A percentile compares a stretch with the other conserved stretches of the same genome.
Conservation (phyloP, 257 asterid genomes). For the Voacanga thouarsii region DNA sequence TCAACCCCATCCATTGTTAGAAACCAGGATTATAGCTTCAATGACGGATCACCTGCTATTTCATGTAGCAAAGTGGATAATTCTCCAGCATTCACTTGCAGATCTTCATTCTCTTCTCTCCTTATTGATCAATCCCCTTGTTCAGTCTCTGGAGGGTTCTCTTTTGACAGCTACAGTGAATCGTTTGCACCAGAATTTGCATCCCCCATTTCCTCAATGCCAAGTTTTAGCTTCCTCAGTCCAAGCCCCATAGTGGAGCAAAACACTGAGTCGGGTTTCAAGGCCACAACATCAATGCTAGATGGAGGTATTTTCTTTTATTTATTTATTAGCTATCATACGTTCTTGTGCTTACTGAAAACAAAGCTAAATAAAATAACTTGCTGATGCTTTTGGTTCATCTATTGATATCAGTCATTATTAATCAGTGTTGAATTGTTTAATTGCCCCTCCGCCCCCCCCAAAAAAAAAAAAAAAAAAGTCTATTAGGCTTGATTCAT, state of each 20-base stretch:
- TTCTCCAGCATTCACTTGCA: conserved; percentile 50
- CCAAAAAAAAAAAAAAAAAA: too few species aligned
- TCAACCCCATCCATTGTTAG: conserved; percentile 23
- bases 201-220: conserved; percentile 53
- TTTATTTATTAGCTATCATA: neutral
- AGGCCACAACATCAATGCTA: conserved; percentile 24
- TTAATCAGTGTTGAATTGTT: too few species aligned
- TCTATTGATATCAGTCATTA: neutral
- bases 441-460: too few species aligned
- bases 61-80: conserved; percentile 24
- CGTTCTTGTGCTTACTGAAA: neutral
- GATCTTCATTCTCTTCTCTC: conserved; percentile 49
- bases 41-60: conserved; percentile 34
- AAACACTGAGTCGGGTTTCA: conserved; percentile 25
- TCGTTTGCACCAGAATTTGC: conserved; percentile 34
- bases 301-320: conserved; percentile 33
- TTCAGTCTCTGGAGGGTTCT: conserved; percentile 25
- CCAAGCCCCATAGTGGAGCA: conserved; percentile 30
- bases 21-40: conserved; percentile 45
- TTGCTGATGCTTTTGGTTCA: neutral
- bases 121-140: conserved; percentile 29
- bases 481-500: neutral
- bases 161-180: conserved; percentile 24
- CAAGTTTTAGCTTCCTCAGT: conserved; percentile 57
- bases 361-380: neutral